phyloP scores from a whole-genome alignment of 164 flowering plant genomes.

The Magnolia sinica region DNA sequence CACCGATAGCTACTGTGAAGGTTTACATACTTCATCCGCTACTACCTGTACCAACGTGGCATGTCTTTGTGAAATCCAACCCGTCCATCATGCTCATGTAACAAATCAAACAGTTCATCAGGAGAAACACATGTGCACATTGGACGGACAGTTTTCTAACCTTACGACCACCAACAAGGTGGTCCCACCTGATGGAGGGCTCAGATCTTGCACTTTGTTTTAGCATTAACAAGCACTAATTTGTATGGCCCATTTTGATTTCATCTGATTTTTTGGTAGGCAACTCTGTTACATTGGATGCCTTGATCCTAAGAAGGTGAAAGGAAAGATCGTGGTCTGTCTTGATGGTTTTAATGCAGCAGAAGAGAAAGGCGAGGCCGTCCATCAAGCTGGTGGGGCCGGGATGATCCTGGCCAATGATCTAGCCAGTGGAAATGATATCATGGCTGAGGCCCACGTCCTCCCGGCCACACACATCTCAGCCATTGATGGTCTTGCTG shows the following conservation, averaged over 20 bases:
- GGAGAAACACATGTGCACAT: too few species aligned
- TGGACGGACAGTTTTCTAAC: too few species aligned
- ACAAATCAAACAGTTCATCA: too few species aligned
- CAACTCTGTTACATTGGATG: constrained; percentile 27
- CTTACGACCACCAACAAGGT: too few species aligned
- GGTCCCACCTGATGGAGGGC: background rate
- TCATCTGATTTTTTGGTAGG: background rate
- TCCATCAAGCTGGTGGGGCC: constrained; percentile 41
- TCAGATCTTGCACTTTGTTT: background rate
- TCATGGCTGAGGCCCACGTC: constrained; percentile 41
- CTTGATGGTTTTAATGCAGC: constrained; percentile 38
- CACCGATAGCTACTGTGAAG: too few species aligned
- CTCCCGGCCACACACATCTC: constrained; percentile 50
- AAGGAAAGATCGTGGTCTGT: constrained; percentile 61
- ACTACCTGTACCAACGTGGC: too few species aligned
- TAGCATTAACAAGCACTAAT: too few species aligned
- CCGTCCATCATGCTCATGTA: background rate
- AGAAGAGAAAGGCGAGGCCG: constrained; percentile 43
- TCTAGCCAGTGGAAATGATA: constrained; percentile 23
- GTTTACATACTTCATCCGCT: background rate
- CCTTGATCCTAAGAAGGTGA: constrained; percentile 46
- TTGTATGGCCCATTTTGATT: background rate
- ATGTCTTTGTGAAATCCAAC: too few species aligned
- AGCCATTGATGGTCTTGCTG: constrained; percentile 31
- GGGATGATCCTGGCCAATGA: constrained; percentile 59